phyloP scores from a whole-genome alignment of 2,329 filamentous ascomycete genomes.

The Fusarium lyarnte region DNA sequence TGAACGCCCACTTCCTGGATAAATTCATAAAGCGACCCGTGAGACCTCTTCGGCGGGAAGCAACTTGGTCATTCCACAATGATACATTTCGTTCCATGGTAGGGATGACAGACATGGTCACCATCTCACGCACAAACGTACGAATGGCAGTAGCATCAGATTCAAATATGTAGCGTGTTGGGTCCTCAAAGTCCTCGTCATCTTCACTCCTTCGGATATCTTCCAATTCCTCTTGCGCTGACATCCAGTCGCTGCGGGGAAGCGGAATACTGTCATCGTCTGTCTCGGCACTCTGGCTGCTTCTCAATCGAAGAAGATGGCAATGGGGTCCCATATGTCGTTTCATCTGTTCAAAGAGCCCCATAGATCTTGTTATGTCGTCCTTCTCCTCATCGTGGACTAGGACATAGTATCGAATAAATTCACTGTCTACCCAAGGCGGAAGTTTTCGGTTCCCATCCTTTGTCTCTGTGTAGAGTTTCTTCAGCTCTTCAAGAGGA shows the following conservation, averaged over 20 bases:
- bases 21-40: conserved; percentile 94
- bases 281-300: conserved; percentile 83
- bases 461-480: conserved; percentile 85
- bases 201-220: conserved; percentile 75
- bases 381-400: conserved; percentile 97
- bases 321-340: conserved; percentile 97
- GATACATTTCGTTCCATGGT: conserved; percentile 94
- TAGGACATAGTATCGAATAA: conserved; percentile 93
- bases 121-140: conserved; percentile 92
- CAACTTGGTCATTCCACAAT: conserved; percentile 97
- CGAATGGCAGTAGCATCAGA: conserved; percentile 89
- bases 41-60: conserved; percentile 86
- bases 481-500: conserved; percentile 87
- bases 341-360: conserved; percentile 98
- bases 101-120: conserved; percentile 92
- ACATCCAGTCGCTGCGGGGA: conserved; percentile 87
- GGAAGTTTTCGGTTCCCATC: conserved; percentile 79
- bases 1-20: conserved; percentile 91
- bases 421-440: conserved; percentile 89
- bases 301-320: conserved; percentile 86
- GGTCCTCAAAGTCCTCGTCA: conserved; percentile 74
- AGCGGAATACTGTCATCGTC: conserved; percentile 90
- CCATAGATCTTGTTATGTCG: conserved; percentile 89
- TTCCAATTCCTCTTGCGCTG: conserved; percentile 83
- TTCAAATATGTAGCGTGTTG: conserved; percentile 85